A percentile compares a stretch with the other conserved stretches of the same genome.
Conservation (phyloP, 306 rosid species). For the Vigna reflexopilosa region DNA sequence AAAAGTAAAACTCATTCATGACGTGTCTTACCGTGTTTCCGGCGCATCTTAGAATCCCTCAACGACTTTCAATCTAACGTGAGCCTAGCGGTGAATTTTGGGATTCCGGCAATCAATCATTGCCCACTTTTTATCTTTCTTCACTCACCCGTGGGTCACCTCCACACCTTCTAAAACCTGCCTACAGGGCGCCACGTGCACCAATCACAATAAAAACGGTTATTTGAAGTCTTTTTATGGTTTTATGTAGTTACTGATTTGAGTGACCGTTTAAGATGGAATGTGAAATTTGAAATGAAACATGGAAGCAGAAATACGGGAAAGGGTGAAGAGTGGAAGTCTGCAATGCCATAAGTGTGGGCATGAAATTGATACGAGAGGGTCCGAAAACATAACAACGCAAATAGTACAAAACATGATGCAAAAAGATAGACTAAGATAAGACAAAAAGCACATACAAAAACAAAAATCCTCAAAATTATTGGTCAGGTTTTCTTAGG, state of each 20-base stretch:
- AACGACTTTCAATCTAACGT: neutral
- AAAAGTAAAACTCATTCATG: neutral
- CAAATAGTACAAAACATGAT: neutral
- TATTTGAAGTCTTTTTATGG: too few species aligned
- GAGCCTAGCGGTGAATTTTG: constrained; percentile 10
- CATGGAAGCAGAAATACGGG: too few species aligned
- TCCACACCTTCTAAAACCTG: constrained; percentile 5
- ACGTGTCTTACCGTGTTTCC: neutral
- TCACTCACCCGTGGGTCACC: neutral
- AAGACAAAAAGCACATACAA: neutral
- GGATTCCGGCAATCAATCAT: constrained; percentile 20
- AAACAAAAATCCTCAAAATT: too few species aligned
- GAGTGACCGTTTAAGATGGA: too few species aligned
- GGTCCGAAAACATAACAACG: neutral
- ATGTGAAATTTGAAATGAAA: too few species aligned
- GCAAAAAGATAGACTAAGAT: neutral
- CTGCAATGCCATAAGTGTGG: neutral
- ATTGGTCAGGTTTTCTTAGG: too few species aligned
- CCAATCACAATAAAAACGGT: neutral
- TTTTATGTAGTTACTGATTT: too few species aligned
- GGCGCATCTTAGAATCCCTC: constrained; percentile 2
- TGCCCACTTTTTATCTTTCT: constrained; percentile 14
- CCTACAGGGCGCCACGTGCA: constrained; percentile 5
- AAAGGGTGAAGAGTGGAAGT: neutral
- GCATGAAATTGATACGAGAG: neutral